These are phyloP conservation scores for Priceomyces haplophilus DNA, from an alignment of 805 yeast genomes.

Conservation along the genomic window DNA sequence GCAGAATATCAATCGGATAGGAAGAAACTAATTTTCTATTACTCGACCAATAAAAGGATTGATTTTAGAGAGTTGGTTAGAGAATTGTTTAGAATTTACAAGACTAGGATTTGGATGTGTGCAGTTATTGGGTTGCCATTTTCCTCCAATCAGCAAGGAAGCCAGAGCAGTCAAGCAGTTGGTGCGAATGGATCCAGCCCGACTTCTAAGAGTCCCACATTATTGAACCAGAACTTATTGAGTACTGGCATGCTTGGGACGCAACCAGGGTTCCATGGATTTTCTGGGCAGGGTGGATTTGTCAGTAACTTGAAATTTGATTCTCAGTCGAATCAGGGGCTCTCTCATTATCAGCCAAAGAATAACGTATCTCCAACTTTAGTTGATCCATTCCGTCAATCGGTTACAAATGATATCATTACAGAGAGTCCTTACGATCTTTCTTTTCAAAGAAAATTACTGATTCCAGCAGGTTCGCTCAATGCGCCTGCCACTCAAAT, in stretches of 20 bases:
- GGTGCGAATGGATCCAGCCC: constrained; percentile 1
- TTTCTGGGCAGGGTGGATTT: background rate
- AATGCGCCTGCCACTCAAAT: constrained; percentile 5
- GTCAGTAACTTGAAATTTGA: background rate
- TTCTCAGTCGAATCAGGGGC: constrained; percentile 3
- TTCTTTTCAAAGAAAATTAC: constrained; percentile 6
- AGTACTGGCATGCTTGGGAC: background rate
- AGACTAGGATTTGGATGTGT: constrained; percentile 81
- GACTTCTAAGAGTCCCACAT: constrained; percentile 5
- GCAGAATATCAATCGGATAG: constrained; percentile 83
- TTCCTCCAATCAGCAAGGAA: constrained; percentile 2
- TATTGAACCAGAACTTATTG: too few species aligned
- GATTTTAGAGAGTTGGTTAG: constrained; percentile 73
- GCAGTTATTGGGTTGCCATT: constrained; percentile 53
- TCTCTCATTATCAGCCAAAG: constrained; percentile 4
- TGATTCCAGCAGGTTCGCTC: background rate
- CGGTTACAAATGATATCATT: background rate
- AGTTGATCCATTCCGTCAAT: constrained; percentile 4
- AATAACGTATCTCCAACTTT: constrained; percentile 2
- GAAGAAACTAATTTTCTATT: constrained; percentile 72
- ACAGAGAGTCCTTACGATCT: constrained; percentile 5
- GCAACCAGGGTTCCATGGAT: background rate
- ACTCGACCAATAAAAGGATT: constrained; percentile 55
- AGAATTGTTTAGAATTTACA: constrained; percentile 70
- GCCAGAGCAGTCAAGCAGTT: background rate